Percentiles rank a stretch among this genome's conserved stretches.
Evolutionary conservation across 176 grass and related monocot genomes (phyloP).

Genomic region (Oryza glumipatula): DNA sequence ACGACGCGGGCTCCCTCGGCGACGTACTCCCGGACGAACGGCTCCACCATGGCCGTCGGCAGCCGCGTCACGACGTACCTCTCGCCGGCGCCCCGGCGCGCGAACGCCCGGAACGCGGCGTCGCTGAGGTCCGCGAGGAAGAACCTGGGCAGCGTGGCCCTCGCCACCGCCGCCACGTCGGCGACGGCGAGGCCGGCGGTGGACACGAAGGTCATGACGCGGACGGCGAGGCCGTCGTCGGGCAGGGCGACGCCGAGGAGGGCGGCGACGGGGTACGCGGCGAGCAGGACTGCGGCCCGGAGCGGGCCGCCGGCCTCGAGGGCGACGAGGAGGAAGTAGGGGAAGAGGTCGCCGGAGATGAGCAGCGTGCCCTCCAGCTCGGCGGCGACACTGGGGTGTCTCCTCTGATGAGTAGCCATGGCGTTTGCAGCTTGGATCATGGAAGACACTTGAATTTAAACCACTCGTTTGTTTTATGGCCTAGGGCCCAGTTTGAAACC

Average conservation of each 20-base stretch:
- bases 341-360: slow-evolving; percentile 54
- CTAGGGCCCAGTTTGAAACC: too few relatives aligned
- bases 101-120: slow-evolving; percentile 30
- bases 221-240: slow-evolving; percentile 17
- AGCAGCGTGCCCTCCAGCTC: slow-evolving; percentile 65
- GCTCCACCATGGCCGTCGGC: slow-evolving; percentile 58
- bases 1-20: slow-evolving; percentile 40
- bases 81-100: not conserved
- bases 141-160: slow-evolving; percentile 60
- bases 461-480: not conserved
- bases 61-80: slow-evolving; percentile 53
- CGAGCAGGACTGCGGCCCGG: slow-evolving; percentile 40
- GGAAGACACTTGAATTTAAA: not conserved
- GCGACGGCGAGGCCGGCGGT: slow-evolving; percentile 40
- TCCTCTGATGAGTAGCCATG: not conserved
- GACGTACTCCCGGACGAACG: slow-evolving; percentile 58
- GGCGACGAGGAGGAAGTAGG: slow-evolving; percentile 69
- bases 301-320: slow-evolving; percentile 64
- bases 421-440: not conserved
- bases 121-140: slow-evolving; percentile 52
- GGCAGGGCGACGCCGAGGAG: slow-evolving; percentile 34
- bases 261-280: slow-evolving; percentile 40
- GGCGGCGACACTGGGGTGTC: slow-evolving; percentile 37
- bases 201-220: slow-evolving; percentile 58
- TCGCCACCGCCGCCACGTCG: slow-evolving; percentile 44